Base-by-base conservation (phyloP, 2,329 filamentous ascomycete species). In the Bipolaris sorokiniana region DNA sequence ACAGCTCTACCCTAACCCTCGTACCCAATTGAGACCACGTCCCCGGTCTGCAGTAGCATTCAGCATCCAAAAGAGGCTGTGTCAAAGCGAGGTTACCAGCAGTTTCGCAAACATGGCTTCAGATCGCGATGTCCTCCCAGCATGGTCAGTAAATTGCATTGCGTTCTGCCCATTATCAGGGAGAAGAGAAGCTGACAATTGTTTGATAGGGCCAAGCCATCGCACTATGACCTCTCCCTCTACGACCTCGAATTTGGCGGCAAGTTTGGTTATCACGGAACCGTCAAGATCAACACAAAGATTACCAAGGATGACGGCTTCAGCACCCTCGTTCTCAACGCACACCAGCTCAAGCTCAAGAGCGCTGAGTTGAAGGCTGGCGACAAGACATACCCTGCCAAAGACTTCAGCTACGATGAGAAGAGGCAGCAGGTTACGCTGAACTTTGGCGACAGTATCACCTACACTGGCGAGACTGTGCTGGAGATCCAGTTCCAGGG, bases 141-240 rank as follows among this genome's bases (percentile, higher is more conserved):
- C 75, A 58, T 77, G 77, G 79, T 80, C 62, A 70, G 77, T 62
- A 22, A 2, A 11, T 23, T 31, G 28, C 28, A 31, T 31, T 31
- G 10, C 28, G 13, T 31, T n/a, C 1, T 20, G 20, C 16, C 16
- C 9, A 49, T 16, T 22, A 15, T 4, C 23, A 18, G 20, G n/a
- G 23, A 2, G 7, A 34, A 1, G 7, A 7, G 9, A 40, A 37
- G 51, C 68, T 74, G 37, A 74, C 63, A 51, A n/a, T 7, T 13
- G 15, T 44, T 38, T 15, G 34, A 38, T 59, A 88, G 86, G 72
- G 87, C 94, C 74, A 94, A 92, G 80, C 92, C 95, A 2, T 81
- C 83, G 61, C 92, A 98, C 80, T 99, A 99, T 80, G 82, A 86
- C 70, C 83, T 99, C 64, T 91, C 89, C 54, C 85, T 99, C 67